Percentiles rank a stretch among this genome's conserved stretches.
Conservation (phyloP, 2,329 filamentous ascomycete genomes). For the Huntiella decipiens region DNA sequence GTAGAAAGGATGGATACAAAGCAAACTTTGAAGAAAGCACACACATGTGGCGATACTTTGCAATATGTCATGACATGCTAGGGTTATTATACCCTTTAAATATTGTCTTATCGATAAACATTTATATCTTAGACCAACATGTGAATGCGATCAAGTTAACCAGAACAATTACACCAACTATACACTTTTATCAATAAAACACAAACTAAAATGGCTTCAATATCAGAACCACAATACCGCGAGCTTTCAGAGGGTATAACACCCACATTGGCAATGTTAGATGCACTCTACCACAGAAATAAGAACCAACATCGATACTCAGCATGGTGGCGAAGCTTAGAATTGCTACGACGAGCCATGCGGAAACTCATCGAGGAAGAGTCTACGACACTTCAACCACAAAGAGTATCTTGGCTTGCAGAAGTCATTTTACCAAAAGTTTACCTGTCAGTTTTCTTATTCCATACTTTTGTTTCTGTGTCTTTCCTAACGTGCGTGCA, state of each 20-base stretch:
- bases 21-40: no score
- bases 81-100: no score
- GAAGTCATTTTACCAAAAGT: slow-evolving; percentile 18
- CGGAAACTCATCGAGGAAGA: slow-evolving; percentile 28
- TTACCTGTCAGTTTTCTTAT: slow-evolving; percentile 18
- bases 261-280: slow-evolving; percentile 36
- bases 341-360: slow-evolving; percentile 49
- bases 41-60: no score
- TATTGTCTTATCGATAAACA: no score
- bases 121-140: no score
- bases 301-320: slow-evolving; percentile 72
- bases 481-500: slow-evolving; percentile 15
- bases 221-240: not conserved
- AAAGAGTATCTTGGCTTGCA: slow-evolving; percentile 16
- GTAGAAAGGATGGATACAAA: no score
- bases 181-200: no score
- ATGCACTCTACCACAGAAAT: slow-evolving; percentile 64
- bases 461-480: not conserved
- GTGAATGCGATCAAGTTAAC: no score
- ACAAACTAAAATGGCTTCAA: no score
- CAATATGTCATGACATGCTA: no score
- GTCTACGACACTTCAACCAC: slow-evolving; percentile 9
- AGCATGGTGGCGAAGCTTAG: slow-evolving; percentile 63
- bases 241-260: slow-evolving; percentile 16
- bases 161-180: no score